A percentile compares a stretch with the other conserved stretches of the same genome.
phyloP scores from a whole-genome alignment of 2,329 filamentous ascomycete genomes.

The Phoma sp. region DNA sequence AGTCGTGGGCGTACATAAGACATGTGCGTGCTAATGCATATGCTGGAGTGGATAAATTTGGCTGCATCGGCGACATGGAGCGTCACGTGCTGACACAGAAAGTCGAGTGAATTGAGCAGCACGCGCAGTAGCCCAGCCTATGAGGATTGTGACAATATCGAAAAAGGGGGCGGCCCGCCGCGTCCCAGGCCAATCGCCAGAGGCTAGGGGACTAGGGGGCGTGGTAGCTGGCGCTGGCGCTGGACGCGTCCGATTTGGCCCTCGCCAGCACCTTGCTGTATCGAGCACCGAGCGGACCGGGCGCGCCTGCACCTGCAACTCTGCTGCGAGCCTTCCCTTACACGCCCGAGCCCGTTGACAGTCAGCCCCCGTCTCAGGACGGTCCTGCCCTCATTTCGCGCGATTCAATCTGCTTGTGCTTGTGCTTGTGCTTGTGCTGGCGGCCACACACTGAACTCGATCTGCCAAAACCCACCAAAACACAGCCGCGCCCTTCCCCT shows the following conservation, averaged over 20 bases:
- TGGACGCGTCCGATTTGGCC: constrained; percentile 15
- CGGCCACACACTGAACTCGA: constrained; percentile 21
- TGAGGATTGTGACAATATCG: constrained; percentile 29
- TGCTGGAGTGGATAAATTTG: constrained; percentile 19
- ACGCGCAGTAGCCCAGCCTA: constrained; percentile 18
- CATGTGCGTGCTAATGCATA: constrained; percentile 33
- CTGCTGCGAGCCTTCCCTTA: constrained; percentile 28
- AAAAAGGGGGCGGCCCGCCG: constrained; percentile 31
- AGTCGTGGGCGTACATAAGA: constrained; percentile 30
- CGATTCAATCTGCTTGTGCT: constrained; percentile 19
- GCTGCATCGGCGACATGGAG: constrained; percentile 22
- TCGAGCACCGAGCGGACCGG: constrained; percentile 23
- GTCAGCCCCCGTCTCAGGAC: constrained; percentile 29
- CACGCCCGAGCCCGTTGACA: constrained; percentile 31
- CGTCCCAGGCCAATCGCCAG: constrained; percentile 27
- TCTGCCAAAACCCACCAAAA: constrained; percentile 17
- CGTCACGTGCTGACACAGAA: constrained; percentile 28
- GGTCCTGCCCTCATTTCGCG: constrained; percentile 38
- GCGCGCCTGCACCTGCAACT: constrained; percentile 29
- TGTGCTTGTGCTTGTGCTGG: neutral
- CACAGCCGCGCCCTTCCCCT: constrained; percentile 9
- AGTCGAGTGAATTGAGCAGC: constrained; percentile 14
- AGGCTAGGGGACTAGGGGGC: neutral
- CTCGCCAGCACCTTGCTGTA: constrained; percentile 1
- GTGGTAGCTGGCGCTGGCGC: neutral